Percentiles rank a stretch among this genome's conserved stretches.
phyloP scores from a whole-genome alignment of 2,329 filamentous ascomycete genomes.

The Trichoderma guizhouense region DNA sequence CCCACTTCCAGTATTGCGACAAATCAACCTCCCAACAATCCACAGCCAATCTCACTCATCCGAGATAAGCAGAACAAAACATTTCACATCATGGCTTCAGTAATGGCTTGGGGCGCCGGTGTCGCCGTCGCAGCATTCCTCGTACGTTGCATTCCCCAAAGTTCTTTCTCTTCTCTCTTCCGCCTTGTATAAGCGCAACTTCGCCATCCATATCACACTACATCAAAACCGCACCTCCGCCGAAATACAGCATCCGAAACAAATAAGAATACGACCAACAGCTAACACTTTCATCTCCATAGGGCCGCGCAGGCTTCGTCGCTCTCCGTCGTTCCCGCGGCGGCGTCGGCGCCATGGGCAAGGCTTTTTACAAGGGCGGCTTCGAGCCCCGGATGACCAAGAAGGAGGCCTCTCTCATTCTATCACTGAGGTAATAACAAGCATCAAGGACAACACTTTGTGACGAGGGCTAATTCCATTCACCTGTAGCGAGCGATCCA shows the following conservation, averaged over 20 bases:
- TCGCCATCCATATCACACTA: neutral
- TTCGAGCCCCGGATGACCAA: slow-evolving; percentile 94
- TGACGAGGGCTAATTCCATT: neutral
- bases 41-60: too few species aligned
- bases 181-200: neutral
- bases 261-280: neutral
- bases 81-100: slow-evolving; percentile 39
- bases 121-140: slow-evolving; percentile 52
- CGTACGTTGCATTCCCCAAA: slow-evolving; percentile 33
- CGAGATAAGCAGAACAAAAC: neutral
- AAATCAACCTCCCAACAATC: neutral
- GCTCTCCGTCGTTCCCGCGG: slow-evolving; percentile 80
- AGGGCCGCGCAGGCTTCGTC: slow-evolving; percentile 91
- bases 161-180: neutral
- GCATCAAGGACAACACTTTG: neutral
- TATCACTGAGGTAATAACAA: slow-evolving; percentile 71
- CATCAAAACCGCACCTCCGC: neutral
- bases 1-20: neutral
- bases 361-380: slow-evolving; percentile 97
- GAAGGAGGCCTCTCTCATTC: slow-evolving; percentile 84
- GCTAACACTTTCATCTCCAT: slow-evolving; percentile 14
- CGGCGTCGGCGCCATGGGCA: slow-evolving; percentile 74
- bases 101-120: slow-evolving; percentile 46
- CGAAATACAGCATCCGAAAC: neutral
- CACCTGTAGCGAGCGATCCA: slow-evolving; percentile 67